Percentiles rank a stretch among this genome's conserved stretches.
Evolutionary conservation across 306 rosid species (phyloP).

Genomic region (Fragaria vesca): DNA sequence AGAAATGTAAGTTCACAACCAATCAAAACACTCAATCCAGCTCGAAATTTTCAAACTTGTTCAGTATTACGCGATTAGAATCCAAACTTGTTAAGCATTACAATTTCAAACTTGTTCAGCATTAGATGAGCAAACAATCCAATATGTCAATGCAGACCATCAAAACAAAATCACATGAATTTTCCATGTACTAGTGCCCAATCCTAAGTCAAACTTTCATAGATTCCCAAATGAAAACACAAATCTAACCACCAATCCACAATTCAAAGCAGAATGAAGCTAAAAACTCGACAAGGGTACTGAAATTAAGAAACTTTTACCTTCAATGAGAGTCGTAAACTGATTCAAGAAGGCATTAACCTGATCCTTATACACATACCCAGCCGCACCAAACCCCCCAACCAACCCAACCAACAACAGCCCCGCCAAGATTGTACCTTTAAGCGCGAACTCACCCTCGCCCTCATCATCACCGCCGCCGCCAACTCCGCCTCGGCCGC

Average conservation of each 20-base stretch:
- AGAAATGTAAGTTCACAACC: background rate
- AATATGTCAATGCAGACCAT: background rate
- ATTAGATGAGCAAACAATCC: background rate
- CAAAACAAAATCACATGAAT: background rate
- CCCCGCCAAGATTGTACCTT: slow-evolving; percentile 83
- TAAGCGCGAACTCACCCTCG: slow-evolving; percentile 39
- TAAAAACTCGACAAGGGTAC: background rate
- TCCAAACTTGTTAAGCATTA: too few relatives aligned
- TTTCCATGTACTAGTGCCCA: background rate
- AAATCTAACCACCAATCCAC: background rate
- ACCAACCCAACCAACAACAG: slow-evolving; percentile 62
- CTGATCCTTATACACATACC: slow-evolving; percentile 73
- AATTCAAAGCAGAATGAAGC: background rate
- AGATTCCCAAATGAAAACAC: background rate
- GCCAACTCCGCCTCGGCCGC: background rate
- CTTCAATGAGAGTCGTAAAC: slow-evolving; percentile 72
- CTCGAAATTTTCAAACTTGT: background rate
- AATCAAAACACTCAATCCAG: background rate
- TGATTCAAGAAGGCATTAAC: slow-evolving; percentile 67
- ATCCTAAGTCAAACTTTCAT: background rate
- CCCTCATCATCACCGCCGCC: slow-evolving; percentile 14
- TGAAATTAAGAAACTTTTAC: slow-evolving; percentile 22
- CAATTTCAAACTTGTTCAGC: background rate
- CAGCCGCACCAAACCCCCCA: slow-evolving; percentile 80
- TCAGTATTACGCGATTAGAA: background rate